Percentiles rank a stretch among this genome's conserved stretches.
These are phyloP conservation scores for Leptographium radiaticola DNA, from an alignment of 2,329 filamentous ascomycete genomes.

Conservation along the genomic window DNA sequence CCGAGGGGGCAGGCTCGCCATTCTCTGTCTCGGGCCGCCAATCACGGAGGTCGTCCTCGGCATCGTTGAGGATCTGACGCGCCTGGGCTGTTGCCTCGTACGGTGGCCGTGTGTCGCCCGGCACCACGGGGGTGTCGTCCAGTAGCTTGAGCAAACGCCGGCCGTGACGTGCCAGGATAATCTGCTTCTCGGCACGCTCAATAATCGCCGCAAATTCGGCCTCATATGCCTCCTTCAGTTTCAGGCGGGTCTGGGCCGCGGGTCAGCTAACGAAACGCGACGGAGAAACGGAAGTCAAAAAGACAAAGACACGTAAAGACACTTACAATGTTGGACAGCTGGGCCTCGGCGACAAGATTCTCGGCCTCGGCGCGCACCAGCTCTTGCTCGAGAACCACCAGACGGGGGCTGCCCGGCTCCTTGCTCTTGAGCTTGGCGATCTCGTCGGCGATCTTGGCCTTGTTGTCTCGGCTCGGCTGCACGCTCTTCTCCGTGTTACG, in stretches of 20 bases:
- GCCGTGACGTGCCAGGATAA: constrained; percentile 83
- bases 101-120: constrained; percentile 60
- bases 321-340: constrained; percentile 84
- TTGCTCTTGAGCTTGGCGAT: constrained; percentile 85
- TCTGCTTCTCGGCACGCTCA: constrained; percentile 93
- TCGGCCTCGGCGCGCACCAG: constrained; percentile 92
- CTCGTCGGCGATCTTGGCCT: constrained; percentile 80
- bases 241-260: constrained; percentile 63
- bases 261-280: neutral
- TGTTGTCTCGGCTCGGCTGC: constrained; percentile 79
- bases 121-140: constrained; percentile 80
- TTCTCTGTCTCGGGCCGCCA: constrained; percentile 43
- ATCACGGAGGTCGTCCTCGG: constrained; percentile 71
- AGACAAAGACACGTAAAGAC: neutral
- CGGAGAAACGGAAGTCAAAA: neutral
- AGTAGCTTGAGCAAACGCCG: constrained; percentile 72
- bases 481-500: constrained; percentile 93
- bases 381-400: constrained; percentile 87
- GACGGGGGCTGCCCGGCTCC: constrained; percentile 70
- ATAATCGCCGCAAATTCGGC: constrained; percentile 81
- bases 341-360: constrained; percentile 89
- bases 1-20: neutral
- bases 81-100: constrained; percentile 58
- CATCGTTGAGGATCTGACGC: constrained; percentile 79
- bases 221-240: constrained; percentile 90